phyloP scores from a whole-genome alignment of 371 early-diverging fungal genomes.

The Apophysomyces variabilis region DNA sequence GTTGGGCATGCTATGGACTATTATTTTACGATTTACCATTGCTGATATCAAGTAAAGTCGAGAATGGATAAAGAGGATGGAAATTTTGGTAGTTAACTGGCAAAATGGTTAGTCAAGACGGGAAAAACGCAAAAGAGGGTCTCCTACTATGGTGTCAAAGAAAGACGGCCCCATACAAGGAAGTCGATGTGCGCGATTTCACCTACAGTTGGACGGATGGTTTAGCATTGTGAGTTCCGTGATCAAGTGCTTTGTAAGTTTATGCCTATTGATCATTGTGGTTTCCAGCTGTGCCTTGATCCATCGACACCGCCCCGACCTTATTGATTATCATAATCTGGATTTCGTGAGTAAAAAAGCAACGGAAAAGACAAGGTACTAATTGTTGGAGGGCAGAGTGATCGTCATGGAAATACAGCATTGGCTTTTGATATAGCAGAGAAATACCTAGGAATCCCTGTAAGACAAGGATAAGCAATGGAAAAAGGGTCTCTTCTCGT shows the following conservation, averaged over 20 bases:
- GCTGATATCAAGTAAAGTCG: constrained; percentile 81
- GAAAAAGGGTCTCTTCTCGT: not conserved
- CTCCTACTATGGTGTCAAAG: constrained; percentile 97
- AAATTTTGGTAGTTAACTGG: not conserved
- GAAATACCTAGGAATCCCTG: constrained; percentile 85
- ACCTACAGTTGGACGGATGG: constrained; percentile 95
- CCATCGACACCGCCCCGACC: constrained; percentile 95
- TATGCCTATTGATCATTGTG: not conserved
- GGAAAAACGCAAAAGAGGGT: constrained; percentile 90
- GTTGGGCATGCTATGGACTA: constrained; percentile 97
- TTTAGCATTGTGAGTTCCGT: constrained; percentile 78
- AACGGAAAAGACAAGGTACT: not conserved
- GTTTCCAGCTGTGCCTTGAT: constrained; percentile 86
- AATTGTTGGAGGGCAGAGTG: constrained; percentile 39
- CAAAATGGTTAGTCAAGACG: constrained; percentile 74
- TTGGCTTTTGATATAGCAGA: constrained; percentile 97
- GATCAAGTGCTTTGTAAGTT: not conserved
- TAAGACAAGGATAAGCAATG: constrained; percentile 25
- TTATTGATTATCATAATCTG: constrained; percentile 86
- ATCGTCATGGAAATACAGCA: constrained; percentile 87
- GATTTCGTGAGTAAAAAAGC: constrained; percentile 59
- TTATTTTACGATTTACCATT: constrained; percentile 96
- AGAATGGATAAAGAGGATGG: not conserved
- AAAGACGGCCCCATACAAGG: constrained; percentile 86
- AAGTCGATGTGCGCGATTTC: constrained; percentile 87